These are phyloP conservation scores for Balakata baccata DNA, from an alignment of 345 rosid species.

Conservation along the genomic window DNA sequence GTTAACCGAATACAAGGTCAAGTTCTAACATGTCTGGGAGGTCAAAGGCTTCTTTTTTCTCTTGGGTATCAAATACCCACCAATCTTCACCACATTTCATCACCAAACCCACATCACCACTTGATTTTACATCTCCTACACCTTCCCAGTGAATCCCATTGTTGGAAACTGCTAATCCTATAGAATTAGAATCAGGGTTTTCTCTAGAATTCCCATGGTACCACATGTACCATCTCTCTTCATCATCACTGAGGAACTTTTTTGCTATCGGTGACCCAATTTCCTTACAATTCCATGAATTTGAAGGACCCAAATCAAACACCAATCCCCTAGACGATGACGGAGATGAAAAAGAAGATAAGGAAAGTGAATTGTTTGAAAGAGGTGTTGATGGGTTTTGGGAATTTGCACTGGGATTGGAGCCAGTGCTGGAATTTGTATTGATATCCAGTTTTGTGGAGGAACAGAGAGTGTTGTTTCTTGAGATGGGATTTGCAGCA, in stretches of 20 bases:
- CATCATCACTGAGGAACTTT: conserved; percentile 71
- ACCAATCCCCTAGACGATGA: conserved; percentile 48
- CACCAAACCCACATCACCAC: conserved; percentile 64
- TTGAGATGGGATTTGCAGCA: conserved; percentile 17
- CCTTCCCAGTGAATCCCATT: conserved; percentile 84
- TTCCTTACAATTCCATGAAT: conserved; percentile 67
- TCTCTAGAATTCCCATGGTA: conserved; percentile 57
- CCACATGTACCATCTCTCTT: conserved; percentile 94
- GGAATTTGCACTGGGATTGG: conserved; percentile 14
- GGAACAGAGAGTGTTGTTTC: conserved; percentile 33
- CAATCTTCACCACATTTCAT: conserved; percentile 61
- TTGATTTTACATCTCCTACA: conserved; percentile 37
- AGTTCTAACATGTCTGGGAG: too few species aligned
- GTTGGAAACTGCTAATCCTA: conserved; percentile 71
- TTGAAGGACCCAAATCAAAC: conserved; percentile 47
- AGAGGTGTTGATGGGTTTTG: conserved; percentile 9
- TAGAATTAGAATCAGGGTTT: conserved; percentile 38
- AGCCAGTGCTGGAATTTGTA: conserved; percentile 21
- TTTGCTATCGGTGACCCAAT: conserved; percentile 84
- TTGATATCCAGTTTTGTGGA: conserved; percentile 41
- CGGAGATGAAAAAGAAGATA: conserved; percentile 13
- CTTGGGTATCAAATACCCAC: conserved; percentile 86
- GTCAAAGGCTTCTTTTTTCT: too few species aligned
- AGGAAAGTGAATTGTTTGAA: conserved; percentile 18
- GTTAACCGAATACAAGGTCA: too few species aligned